Conservation (phyloP, 192 early-diverging fungal genomes). For the Dimargaris cristalligena region DNA sequence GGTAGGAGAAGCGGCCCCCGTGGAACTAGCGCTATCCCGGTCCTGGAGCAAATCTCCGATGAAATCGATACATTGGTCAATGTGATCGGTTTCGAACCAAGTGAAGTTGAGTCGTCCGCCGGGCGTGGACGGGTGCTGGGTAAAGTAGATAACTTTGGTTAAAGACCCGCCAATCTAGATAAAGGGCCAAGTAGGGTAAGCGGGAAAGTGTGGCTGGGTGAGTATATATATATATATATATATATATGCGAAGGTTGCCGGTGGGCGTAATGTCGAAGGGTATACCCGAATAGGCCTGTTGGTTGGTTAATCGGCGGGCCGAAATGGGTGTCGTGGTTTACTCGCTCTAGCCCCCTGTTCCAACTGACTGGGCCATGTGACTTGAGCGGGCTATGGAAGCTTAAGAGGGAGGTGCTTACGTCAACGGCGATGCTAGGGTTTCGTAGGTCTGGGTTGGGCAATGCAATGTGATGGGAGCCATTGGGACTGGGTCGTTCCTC, state of each 20-base stretch:
- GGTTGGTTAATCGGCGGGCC: not conserved
- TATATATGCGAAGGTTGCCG: not conserved
- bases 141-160: slow-evolving; percentile 60
- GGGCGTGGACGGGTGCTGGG: slow-evolving; percentile 22
- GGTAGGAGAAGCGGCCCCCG: not conserved
- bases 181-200: slow-evolving; percentile 9
- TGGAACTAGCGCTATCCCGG: slow-evolving; percentile 9
- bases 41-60: slow-evolving; percentile 44
- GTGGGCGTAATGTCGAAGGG: not conserved
- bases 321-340: not conserved
- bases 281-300: not conserved
- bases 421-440: slow-evolving; percentile 84
- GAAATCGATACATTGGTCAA: slow-evolving; percentile 78
- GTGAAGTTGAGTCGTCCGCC: slow-evolving; percentile 85
- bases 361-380: not conserved
- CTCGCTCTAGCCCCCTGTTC: not conserved
- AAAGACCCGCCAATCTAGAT: slow-evolving; percentile 51
- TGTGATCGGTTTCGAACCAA: slow-evolving; percentile 85
- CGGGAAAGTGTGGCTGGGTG: not conserved
- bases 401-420: slow-evolving; percentile 25
- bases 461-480: slow-evolving; percentile 59
- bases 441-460: slow-evolving; percentile 72
- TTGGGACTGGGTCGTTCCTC: slow-evolving; percentile 25
- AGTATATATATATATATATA: not conserved
- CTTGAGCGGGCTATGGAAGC: not conserved